Conservation (phyloP, 176 grass and related monocot species). For the Alloteropsis semialata region DNA sequence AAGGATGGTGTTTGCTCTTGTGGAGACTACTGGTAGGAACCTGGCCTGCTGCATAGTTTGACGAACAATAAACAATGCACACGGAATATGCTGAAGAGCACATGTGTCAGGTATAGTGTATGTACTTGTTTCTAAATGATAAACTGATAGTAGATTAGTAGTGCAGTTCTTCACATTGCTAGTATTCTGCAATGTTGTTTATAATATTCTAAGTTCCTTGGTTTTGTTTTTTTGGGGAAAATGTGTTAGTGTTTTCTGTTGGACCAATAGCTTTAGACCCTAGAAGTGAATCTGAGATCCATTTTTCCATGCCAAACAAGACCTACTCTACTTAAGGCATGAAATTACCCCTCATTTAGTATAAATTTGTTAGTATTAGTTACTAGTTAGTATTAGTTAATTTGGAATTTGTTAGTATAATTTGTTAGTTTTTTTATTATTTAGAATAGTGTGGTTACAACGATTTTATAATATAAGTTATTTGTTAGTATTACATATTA, state of each 20-base stretch:
- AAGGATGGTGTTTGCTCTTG: conserved; percentile 74
- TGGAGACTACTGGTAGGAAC: conserved; percentile 68
- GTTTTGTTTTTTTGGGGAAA: background rate
- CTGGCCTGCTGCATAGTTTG: background rate
- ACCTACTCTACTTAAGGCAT: conserved; percentile 41
- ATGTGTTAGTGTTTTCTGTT: conserved; percentile 12
- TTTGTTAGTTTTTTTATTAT: no score
- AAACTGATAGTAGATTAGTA: background rate
- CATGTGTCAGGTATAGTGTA: conserved; percentile 12
- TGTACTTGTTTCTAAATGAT: background rate
- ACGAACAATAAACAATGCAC: conserved; percentile 10
- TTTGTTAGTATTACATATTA: no score
- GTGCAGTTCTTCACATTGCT: background rate
- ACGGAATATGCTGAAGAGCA: background rate
- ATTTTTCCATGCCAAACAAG: conserved; percentile 55
- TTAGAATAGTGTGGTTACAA: no score
- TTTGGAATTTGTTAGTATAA: no score
- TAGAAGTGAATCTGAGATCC: conserved; percentile 45
- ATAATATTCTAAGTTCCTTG: background rate
- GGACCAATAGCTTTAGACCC: conserved; percentile 37
- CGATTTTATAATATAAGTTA: no score
- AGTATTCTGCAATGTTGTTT: conserved; percentile 7
- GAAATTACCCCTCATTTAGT: background rate
- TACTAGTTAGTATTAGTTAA: no score
- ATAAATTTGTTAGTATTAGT: no score